Percentiles rank a stretch among this genome's conserved stretches.
phyloP scores from a whole-genome alignment of 2,329 filamentous ascomycete species.

The Penicillium sp. region DNA sequence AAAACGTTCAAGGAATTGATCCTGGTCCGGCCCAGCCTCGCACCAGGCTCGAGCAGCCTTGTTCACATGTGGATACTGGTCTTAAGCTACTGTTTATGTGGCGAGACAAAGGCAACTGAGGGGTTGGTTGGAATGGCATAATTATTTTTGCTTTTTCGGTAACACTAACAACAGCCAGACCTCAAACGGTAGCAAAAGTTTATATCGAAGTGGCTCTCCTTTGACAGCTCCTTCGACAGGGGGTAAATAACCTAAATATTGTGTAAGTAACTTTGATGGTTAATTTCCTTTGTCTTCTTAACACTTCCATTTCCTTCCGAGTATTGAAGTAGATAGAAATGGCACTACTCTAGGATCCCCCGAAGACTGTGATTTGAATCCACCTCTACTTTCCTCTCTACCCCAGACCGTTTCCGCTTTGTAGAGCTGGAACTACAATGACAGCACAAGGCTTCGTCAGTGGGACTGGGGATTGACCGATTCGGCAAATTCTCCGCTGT shows the following conservation, averaged over 20 bases:
- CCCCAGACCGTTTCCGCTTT: too few species aligned
- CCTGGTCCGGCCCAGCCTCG: background rate
- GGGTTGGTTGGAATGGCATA: too few species aligned
- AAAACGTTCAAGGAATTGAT: background rate
- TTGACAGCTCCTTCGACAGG: background rate
- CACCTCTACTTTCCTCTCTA: too few species aligned
- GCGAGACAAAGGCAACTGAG: background rate
- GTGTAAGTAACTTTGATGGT: too few species aligned
- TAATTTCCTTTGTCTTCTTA: background rate
- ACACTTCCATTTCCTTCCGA: too few species aligned
- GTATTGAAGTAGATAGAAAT: too few species aligned
- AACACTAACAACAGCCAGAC: background rate
- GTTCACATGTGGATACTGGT: background rate
- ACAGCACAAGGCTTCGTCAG: too few species aligned
- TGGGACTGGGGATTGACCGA: background rate
- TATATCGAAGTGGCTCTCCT: background rate
- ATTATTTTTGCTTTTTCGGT: background rate
- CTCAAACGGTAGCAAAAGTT: constrained; percentile 1
- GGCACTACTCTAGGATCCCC: too few species aligned
- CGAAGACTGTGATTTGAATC: too few species aligned
- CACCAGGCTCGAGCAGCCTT: background rate
- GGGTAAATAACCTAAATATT: too few species aligned
- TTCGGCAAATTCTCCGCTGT: constrained; percentile 2
- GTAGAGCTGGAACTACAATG: too few species aligned
- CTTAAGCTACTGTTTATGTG: background rate